phyloP scores from a whole-genome alignment of 73 alveolate genomes.

The Paramecium primaurelia region DNA sequence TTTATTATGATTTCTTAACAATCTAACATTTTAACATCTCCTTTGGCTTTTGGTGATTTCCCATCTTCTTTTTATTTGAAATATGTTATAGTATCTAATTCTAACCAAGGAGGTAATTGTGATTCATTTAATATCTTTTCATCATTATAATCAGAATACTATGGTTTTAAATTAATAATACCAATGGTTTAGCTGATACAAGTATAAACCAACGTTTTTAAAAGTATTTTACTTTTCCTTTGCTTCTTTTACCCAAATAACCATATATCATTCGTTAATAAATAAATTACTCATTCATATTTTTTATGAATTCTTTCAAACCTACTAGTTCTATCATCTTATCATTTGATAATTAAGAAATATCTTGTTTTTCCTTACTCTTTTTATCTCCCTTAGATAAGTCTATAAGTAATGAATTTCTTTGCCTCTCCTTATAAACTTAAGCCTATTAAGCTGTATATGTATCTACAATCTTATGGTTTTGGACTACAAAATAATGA shows the following conservation, averaged over 20 bases:
- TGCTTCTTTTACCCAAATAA: slow-evolving; percentile 77
- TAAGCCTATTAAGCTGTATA: slow-evolving; percentile 34
- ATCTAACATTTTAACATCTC: slow-evolving; percentile 66
- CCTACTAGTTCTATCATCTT: slow-evolving; percentile 68
- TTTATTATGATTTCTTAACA: slow-evolving; percentile 68
- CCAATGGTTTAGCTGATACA: slow-evolving; percentile 77
- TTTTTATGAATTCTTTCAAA: slow-evolving; percentile 63
- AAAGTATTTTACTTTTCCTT: slow-evolving; percentile 74
- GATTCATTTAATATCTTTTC: slow-evolving; percentile 69
- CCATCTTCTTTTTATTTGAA: slow-evolving; percentile 58
- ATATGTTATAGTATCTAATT: slow-evolving; percentile 73
- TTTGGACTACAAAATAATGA: slow-evolving; percentile 24
- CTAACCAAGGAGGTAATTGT: slow-evolving; percentile 79
- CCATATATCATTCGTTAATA: slow-evolving; percentile 76
- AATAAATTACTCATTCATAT: slow-evolving; percentile 55
- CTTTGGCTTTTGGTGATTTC: slow-evolving; percentile 69
- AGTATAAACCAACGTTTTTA: slow-evolving; percentile 78
- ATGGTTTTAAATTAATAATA: slow-evolving; percentile 32
- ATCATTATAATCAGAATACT: slow-evolving; percentile 60
- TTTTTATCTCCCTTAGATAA: slow-evolving; percentile 45
- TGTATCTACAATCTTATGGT: background rate
- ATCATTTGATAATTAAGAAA: background rate
- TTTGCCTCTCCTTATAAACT: slow-evolving; percentile 47
- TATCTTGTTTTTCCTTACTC: background rate
- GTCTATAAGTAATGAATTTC: slow-evolving; percentile 51